Evolutionary conservation across 192 early-diverging fungal genomes (phyloP), one percentile per base, ranked within the genome.

Genomic region (Rhizoclosmatium sp.): DNA sequence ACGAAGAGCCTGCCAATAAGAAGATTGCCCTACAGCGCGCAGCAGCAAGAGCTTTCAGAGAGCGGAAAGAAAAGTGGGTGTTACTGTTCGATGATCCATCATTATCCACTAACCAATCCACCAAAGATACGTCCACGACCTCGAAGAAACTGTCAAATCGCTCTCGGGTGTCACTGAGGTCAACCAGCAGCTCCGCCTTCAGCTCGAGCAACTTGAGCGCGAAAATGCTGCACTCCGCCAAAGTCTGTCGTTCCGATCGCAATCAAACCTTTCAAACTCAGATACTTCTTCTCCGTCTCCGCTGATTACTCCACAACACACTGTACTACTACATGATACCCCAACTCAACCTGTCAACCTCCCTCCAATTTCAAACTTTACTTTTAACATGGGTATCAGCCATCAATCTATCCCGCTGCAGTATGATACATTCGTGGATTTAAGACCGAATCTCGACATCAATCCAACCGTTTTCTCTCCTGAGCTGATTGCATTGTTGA

Each of bases 11-110:
- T 4, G 72, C 85, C 16, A 85, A 85, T 59, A 87, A 87, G 66
- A 78, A 85, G n/a, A 86, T 83, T 12, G 85, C 85, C 2, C 86
- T 87, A 69, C 87, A 87, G 69, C 77, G 86, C n/a, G 85, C 80
- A 12, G 83, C 86, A 0, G 82, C 84, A 46, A 56, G 81, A 9
- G 83, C 83, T 5, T 87, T 85, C 59, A 59, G 83, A 2, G 86
- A 87, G 67, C 75, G 86, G 39, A 87, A 86, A 65, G 83, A 87
- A 61, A 77, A 78, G 31, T 87, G 86, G 61, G 76, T 31, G 31
- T 31, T 31, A 31, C 31, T 31, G 31, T 31, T 31, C 31, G 31
- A 31, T 31, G 31, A 31, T 31, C 31, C 31, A 31, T 31, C 31
- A 31, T 31, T 31, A 31, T 31, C 31, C 31, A 31, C 31, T 31